Conservation (phyloP, 2,329 filamentous ascomycete species). For the Tricladium varicosporioides region DNA sequence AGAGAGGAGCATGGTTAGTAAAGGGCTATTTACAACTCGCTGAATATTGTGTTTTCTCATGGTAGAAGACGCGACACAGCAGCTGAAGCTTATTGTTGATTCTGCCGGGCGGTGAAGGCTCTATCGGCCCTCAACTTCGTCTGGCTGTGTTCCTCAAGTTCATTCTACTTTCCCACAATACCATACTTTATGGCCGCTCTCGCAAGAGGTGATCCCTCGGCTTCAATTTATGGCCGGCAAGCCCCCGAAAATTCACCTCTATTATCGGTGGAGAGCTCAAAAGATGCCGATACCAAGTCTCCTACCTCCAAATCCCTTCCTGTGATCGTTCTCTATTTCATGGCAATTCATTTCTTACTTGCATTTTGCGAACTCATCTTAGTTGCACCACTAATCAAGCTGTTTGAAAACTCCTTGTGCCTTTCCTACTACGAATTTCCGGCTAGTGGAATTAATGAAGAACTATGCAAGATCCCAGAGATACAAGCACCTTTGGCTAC, state of each 20-base stretch:
- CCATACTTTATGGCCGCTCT: neutral
- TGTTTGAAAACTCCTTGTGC: constrained; percentile 33
- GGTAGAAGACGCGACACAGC: neutral
- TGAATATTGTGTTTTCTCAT: neutral
- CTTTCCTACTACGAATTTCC: constrained; percentile 28
- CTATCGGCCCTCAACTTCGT: neutral
- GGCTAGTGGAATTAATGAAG: constrained; percentile 16
- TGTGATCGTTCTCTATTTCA: constrained; percentile 28
- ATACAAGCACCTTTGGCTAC: constrained; percentile 29
- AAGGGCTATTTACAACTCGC: too few relatives aligned
- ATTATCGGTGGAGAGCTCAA: neutral
- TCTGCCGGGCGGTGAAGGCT: neutral
- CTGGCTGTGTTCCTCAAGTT: neutral
- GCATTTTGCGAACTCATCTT: constrained; percentile 32
- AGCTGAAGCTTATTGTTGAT: neutral
- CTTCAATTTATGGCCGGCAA: neutral
- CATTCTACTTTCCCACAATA: neutral
- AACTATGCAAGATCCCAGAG: constrained; percentile 29
- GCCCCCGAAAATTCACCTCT: neutral
- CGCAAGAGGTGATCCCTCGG: neutral
- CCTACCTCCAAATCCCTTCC: neutral
- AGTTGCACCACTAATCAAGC: constrained; percentile 29
- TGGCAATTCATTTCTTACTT: constrained; percentile 33
- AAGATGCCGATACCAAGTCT: neutral
- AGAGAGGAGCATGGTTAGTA: too few relatives aligned